phyloP scores from a whole-genome alignment of 495 filamentous ascomycete genomes.

The Penicillium maclennaniae region DNA sequence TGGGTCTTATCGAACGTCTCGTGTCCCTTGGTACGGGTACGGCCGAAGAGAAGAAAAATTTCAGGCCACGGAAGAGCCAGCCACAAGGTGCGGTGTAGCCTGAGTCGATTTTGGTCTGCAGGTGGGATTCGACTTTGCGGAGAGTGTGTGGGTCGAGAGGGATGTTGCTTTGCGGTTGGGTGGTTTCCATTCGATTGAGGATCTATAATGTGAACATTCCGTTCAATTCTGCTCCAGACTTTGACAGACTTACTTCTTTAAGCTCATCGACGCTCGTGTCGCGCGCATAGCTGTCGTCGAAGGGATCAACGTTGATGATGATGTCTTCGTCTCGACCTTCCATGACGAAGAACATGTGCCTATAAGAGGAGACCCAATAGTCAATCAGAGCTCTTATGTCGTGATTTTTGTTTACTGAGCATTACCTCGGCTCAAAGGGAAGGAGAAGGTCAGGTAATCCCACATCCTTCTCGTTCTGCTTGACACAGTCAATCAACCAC shows the following conservation, averaged over 20 bases:
- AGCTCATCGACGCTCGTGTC: slow-evolving; percentile 67
- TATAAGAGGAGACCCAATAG: slow-evolving; percentile 2
- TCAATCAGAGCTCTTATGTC: not conserved
- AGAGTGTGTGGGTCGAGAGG: slow-evolving; percentile 35
- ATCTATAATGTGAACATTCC: slow-evolving; percentile 22
- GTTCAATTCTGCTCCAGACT: not conserved
- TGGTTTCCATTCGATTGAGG: slow-evolving; percentile 43
- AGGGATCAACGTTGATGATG: slow-evolving; percentile 63
- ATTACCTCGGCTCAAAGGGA: slow-evolving; percentile 66
- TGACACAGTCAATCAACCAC: slow-evolving; percentile 83
- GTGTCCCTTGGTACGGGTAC: not conserved
- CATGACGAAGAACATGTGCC: slow-evolving; percentile 56
- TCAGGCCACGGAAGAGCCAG: slow-evolving; percentile 64
- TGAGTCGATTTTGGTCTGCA: slow-evolving; percentile 41
- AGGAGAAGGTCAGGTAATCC: slow-evolving; percentile 54
- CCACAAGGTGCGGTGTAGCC: slow-evolving; percentile 45
- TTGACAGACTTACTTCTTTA: slow-evolving; percentile 33
- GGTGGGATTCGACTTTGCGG: slow-evolving; percentile 54
- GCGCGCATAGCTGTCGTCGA: slow-evolving; percentile 78
- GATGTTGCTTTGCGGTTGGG: slow-evolving; percentile 21
- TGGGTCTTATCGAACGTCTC: not conserved
- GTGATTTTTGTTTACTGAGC: slow-evolving; percentile 1
- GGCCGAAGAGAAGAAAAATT: slow-evolving; percentile 48
- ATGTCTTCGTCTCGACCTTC: slow-evolving; percentile 42
- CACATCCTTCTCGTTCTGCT: slow-evolving; percentile 60